Base-by-base conservation (phyloP, 306 rosid species). In the Malus fusca region DNA sequence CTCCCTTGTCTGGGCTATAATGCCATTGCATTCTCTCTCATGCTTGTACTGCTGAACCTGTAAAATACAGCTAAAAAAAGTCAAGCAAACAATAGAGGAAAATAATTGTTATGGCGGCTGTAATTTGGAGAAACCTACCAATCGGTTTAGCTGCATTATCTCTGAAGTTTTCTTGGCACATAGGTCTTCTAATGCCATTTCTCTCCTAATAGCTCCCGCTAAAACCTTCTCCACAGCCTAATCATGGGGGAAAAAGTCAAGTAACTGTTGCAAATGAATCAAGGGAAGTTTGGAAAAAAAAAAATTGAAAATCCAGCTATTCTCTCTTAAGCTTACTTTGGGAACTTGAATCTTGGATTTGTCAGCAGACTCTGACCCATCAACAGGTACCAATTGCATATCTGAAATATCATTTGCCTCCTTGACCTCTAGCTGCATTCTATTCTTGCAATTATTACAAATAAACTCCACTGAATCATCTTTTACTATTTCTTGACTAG, bases 141-240 rank as follows among this genome's bases (percentile, higher is more conserved):
- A 88, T 83, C 96, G 96, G 69, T 96, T 90, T 55, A 96, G 97
- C 85, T 90, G 97, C 85, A 76, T 70, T 77, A 96, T 89, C 86
- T 96, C 96, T 71, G 79, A 83, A 80, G 77, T 86, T 84, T 90
- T 93, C 85, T 85, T 96, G 83, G 92, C 85, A 90, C 97, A 92
- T 79, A 89, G 75, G 66, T 92, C 96, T 83, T 90, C 98, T 69
- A 96, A 88, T 44, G 96, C 99, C 99, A 96, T 88, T 84, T 96
- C 99, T 88, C 99, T 89, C 87, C 99, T 88, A 75, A 92, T 89
- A 66, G 99, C 90, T 69, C 89, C 99, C 10, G 98, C 98, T 85
- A 96, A 88, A 80, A 92, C 96, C 88, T 96, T 92, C 82, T 92
- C 92, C 61, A 87, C 93, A 33, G 90, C 96, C 99, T 96, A 82